Conservation (phyloP, 1,139 yeast genomes). For the Taiozyma sp. region DNA sequence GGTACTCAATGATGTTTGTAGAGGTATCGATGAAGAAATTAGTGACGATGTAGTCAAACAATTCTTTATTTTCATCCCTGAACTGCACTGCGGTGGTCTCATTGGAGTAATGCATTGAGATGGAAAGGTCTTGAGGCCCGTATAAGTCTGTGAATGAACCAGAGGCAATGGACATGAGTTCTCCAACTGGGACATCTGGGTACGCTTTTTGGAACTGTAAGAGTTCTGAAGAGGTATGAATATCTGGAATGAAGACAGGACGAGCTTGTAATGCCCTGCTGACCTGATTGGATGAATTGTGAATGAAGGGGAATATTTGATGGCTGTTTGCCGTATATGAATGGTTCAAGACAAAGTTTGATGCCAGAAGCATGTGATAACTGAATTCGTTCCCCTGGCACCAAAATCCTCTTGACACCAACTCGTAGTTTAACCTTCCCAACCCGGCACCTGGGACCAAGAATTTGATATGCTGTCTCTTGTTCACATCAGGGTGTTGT, state of each 20-base stretch:
- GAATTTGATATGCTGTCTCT: conserved; percentile 39
- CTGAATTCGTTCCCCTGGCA: conserved; percentile 87
- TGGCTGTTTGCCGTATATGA: conserved; percentile 35
- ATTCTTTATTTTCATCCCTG: conserved; percentile 32
- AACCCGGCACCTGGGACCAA: conserved; percentile 83
- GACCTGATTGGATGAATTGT: conserved; percentile 42
- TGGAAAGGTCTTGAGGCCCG: conserved; percentile 42
- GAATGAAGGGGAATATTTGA: conserved; percentile 50
- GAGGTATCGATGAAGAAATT: conserved; percentile 82
- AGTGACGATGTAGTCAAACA: conserved; percentile 56
- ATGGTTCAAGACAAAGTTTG: conserved; percentile 58
- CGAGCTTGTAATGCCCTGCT: conserved; percentile 42
- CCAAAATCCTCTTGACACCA: conserved; percentile 60
- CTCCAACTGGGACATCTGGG: conserved; percentile 41
- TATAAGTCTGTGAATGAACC: conserved; percentile 79
- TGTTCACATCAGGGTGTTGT: conserved; percentile 35
- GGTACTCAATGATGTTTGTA: conserved; percentile 62
- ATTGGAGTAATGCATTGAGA: conserved; percentile 35
- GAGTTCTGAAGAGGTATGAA: conserved; percentile 34
- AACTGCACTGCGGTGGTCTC: conserved; percentile 38
- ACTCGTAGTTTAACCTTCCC: conserved; percentile 71
- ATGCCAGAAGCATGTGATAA: conserved; percentile 70
- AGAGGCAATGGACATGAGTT: conserved; percentile 68
- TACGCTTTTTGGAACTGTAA: conserved; percentile 26
- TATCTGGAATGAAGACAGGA: conserved; percentile 49